Conservation (phyloP, 192 early-diverging fungal genomes). For the Allomyces macrogynus region DNA sequence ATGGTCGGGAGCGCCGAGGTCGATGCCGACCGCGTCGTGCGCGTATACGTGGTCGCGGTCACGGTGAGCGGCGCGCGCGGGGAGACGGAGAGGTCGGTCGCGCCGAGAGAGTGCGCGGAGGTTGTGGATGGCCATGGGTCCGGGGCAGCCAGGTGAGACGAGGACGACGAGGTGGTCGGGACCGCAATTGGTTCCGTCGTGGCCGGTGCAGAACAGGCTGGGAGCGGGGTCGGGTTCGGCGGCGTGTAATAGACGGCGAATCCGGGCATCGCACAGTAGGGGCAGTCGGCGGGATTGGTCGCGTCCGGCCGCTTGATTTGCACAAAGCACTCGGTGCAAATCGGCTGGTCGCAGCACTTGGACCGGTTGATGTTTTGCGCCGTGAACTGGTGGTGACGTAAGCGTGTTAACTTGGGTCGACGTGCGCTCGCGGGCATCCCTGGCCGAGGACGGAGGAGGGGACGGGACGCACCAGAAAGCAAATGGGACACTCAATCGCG, state of each 20-base stretch:
- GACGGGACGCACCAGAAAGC: conserved; percentile 47
- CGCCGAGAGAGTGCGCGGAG: neutral
- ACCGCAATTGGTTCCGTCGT: neutral
- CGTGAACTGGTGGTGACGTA: conserved; percentile 22
- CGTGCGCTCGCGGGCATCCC: neutral
- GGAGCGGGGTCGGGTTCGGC: conserved; percentile 5
- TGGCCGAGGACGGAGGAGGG: neutral
- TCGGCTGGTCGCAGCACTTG: conserved; percentile 81
- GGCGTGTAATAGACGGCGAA: conserved; percentile 62
- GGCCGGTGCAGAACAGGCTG: neutral
- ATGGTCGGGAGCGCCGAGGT: neutral
- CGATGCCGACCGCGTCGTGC: neutral
- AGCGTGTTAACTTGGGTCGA: too few relatives aligned
- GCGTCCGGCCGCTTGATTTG: conserved; percentile 69
- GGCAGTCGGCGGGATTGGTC: conserved; percentile 49
- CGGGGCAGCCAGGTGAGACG: neutral
- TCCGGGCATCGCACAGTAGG: conserved; percentile 69
- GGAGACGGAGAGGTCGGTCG: neutral
- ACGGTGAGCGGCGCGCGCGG: neutral
- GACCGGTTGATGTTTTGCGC: conserved; percentile 81
- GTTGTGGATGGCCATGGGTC: too few relatives aligned
- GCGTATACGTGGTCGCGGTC: neutral
- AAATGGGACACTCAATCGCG: conserved; percentile 67
- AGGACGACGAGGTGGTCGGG: neutral
- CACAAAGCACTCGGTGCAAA: conserved; percentile 94